Evolutionary conservation across 1,284 basidiomycete species (phyloP), one percentile per base, ranked within the genome.

Genomic region (Pseudozyma sp.): DNA sequence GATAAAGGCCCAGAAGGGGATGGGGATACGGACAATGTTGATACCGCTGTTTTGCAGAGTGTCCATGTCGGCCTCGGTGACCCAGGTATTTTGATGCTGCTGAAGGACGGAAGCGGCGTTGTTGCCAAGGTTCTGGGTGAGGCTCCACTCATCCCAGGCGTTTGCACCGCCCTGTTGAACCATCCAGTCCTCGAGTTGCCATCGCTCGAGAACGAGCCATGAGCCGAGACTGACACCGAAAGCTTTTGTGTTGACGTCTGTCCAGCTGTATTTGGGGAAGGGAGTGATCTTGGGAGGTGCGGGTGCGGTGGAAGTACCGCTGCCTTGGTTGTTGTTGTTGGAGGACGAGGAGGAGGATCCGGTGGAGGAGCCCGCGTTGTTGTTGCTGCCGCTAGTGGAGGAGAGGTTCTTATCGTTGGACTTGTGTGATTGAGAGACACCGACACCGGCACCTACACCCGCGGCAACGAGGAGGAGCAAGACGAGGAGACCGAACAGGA

Each of bases 141-240:
- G 73, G 8, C 60, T 56, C 79, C 80, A 86, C 76, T 86, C 86
- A 66, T 86, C 86, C 73, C 80, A 80, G 4, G 81, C 71, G 30
- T 84, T 75, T 24, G 68, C 9, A 29, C 84, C 82, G 29, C 78
- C 85, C 34, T 74, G 60, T 24, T 74, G 34, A 46, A 81, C 80
- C 69, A 86, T 83, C 85, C 85, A 86, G 62, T 85, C 84, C 56
- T 86, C 85, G 45, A 81, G 63, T 78, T 86, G 83, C 86, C 86
- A 86, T 51, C 84, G 77, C 65, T 84, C 81, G 37, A 84, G 66
- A 10, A 83, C 59, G 48, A 84, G 73, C 79, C 78, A 82, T 48
- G 78, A 80, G 31, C 83, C 83, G 16, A 84, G 72, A 40, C 76
- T 80, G 54, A 76, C 78, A 39, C 83, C 83, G 49, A 71, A 76